Evolutionary conservation across 1,284 basidiomycete species (phyloP), one percentile per base, ranked within the genome.

Genomic region (Amylostereum areolatum): DNA sequence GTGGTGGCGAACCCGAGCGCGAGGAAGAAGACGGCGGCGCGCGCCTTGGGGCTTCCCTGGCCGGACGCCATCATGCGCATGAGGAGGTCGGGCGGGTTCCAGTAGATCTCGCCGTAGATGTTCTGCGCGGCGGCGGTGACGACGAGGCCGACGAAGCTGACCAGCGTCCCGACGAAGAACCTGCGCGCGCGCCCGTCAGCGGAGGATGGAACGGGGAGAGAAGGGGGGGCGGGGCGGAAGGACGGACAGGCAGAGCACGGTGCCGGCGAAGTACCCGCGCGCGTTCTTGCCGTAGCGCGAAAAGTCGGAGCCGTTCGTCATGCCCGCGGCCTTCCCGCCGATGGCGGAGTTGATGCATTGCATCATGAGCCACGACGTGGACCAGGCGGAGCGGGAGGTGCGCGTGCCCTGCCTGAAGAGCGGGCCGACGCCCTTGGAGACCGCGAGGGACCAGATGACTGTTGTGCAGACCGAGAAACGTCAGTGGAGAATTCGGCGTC

Each of bases 31-130:
- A 53, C 56, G 5, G 48, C 55, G 12, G 52, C 56, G 11, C 55
- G 47, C 4, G 56, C 47, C 41, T 54, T 54, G 3, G 48, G 45
- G 42, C 51, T 55, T 5, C 55, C 55, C 10, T 56, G 35, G 24
- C 51, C 52, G 42, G 47, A 27, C 3, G 50, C 49, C 56, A 55
- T 55, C 50, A 56, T 58, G 28, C 48, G 45, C 52, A 56, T 52
- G 25, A 57, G 47, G 3, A 58, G 37, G 47, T 58, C 51, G 34
- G 56, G 56, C 32, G 55, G 55, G 45, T 56, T 58, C 56, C 56
- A 58, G 49, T 51, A 52, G 7, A 53, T 47, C 48, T 51, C 49
- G 25, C 55, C 55, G 27, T 58, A 54, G 29, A 56, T 54, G n/a
- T 50, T 51, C 47, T 56, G 52, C 5, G 48, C 30, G 9, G 56